Percentiles rank a stretch among this genome's conserved stretches.
phyloP scores from a whole-genome alignment of 768 basidiomycete genomes.

The Lactarius akahatsu region DNA sequence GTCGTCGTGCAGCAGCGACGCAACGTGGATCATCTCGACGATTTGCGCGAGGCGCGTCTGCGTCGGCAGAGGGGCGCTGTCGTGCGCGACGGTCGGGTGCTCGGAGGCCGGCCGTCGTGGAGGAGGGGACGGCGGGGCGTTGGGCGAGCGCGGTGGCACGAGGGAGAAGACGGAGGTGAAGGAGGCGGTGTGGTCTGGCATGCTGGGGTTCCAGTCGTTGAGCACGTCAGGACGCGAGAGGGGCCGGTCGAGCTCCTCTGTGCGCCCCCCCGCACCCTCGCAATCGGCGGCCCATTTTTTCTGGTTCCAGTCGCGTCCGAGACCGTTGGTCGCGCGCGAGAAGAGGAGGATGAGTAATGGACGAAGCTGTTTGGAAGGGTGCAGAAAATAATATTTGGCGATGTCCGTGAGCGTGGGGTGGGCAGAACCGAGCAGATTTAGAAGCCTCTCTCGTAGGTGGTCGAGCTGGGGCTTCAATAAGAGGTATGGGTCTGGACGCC shows the following conservation, averaged over 20 bases:
- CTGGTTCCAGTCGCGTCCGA: slow-evolving; percentile 62
- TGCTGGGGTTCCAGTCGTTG: slow-evolving; percentile 87
- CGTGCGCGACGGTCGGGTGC: slow-evolving; percentile 37
- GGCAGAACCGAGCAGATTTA: slow-evolving; percentile 80
- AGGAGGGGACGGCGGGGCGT: slow-evolving; percentile 38
- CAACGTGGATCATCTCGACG: slow-evolving; percentile 97
- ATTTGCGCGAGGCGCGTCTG: slow-evolving; percentile 94
- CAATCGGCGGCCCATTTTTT: slow-evolving; percentile 60
- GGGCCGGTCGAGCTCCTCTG: slow-evolving; percentile 73
- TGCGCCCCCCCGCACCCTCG: slow-evolving; percentile 53
- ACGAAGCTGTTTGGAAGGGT: slow-evolving; percentile 87
- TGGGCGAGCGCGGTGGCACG: slow-evolving; percentile 49
- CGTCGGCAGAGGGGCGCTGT: slow-evolving; percentile 65
- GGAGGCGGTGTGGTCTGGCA: slow-evolving; percentile 73
- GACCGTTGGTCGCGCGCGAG: slow-evolving; percentile 89
- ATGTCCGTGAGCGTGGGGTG: slow-evolving; percentile 86
- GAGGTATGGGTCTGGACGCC: slow-evolving; percentile 60
- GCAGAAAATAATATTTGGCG: slow-evolving; percentile 89
- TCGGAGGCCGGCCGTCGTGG: slow-evolving; percentile 32
- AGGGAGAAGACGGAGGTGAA: slow-evolving; percentile 54
- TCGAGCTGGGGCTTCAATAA: slow-evolving; percentile 74
- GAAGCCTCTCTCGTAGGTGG: slow-evolving; percentile 66
- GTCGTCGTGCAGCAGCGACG: slow-evolving; percentile 89
- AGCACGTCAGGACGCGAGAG: slow-evolving; percentile 77
- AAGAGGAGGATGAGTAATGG: slow-evolving; percentile 89